Base-by-base conservation (phyloP, 2,329 filamentous ascomycete genomes). In the Fusarium sp. region DNA sequence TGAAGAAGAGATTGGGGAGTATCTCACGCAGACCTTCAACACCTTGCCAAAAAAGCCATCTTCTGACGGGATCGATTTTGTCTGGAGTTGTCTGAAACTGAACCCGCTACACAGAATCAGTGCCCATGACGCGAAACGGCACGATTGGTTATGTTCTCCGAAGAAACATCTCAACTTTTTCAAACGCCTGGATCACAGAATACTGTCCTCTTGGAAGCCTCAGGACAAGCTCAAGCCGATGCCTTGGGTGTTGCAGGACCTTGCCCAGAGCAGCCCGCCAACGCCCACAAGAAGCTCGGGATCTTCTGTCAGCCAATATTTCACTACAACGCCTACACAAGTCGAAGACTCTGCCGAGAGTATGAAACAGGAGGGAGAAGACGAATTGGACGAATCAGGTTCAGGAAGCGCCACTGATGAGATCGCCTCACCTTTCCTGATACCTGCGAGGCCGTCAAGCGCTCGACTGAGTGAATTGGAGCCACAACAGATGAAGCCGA, bases 101-200 rank as follows among this genome's bases (percentile, higher is more conserved):
- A 28, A 56, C 6, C 75, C 79, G 3, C 13, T 34, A 4, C 50
- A 66, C 14, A 75, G 80, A 48, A 74, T 80, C 40, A 77, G 53
- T 17, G 74, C 77, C 2, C 13, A 39, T 5, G 69, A 76, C 34
- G 78, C 78, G 5, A 69, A 71, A 53, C 59, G 50, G 14, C 79
- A 81, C 43, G 72, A 74, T 33, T 81, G 80, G 80, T 63, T 81
- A 14, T 76, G 76, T 26, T 76, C 69, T 2, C 78, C 78, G 2
- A 58, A 69, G 38, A 75, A 71, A 6, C 76, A 81, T 40, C 43
- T 74, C 22, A 54, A 72, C 11, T 75, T 80, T 31, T 81, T 81
- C 54, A 54, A 71, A 46, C 50, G 72, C 11, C 66, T 81, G 43
- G 80, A 81, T 18, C 59, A 36, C 6, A 75, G 61, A 26, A 75